A percentile compares a stretch with the other conserved stretches of the same genome.
Evolutionary conservation across 352 stramenopile species (phyloP).

Genomic region (Phytophthora ohioensis): DNA sequence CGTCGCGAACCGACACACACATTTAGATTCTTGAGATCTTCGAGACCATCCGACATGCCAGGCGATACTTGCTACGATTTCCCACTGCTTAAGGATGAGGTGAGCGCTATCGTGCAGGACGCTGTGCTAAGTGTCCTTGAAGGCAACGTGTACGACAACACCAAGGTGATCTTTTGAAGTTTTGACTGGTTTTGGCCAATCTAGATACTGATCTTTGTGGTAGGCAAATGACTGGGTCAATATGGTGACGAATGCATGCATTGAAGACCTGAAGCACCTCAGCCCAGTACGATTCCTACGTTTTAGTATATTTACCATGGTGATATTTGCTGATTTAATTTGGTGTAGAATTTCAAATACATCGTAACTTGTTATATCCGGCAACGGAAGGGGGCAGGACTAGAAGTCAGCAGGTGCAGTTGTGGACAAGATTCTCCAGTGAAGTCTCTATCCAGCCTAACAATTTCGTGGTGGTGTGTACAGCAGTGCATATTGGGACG

Average conservation of each 20-base stretch:
- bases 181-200: background rate
- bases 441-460: background rate
- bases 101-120: constrained; percentile 78
- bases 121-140: constrained; percentile 77
- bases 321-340: constrained; percentile 1
- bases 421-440: too few relatives aligned
- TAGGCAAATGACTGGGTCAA: constrained; percentile 78
- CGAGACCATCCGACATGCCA: constrained; percentile 27
- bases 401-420: constrained; percentile 65
- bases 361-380: constrained; percentile 77
- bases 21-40: constrained; percentile 10
- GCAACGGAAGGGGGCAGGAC: constrained; percentile 68
- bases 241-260: constrained; percentile 66
- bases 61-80: constrained; percentile 71
- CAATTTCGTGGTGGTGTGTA: background rate
- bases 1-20: constrained; percentile 26
- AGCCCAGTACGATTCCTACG: constrained; percentile 49
- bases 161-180: constrained; percentile 49
- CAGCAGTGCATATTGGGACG: constrained; percentile 75
- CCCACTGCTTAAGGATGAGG: constrained; percentile 74
- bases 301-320: background rate
- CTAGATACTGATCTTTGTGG: too few relatives aligned
- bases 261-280: constrained; percentile 73
- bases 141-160: constrained; percentile 82
- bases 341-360: constrained; percentile 85